Evolutionary conservation across 768 basidiomycete species (phyloP), one percentile per base, ranked within the genome.

Genomic region (Polyporus arcularius): DNA sequence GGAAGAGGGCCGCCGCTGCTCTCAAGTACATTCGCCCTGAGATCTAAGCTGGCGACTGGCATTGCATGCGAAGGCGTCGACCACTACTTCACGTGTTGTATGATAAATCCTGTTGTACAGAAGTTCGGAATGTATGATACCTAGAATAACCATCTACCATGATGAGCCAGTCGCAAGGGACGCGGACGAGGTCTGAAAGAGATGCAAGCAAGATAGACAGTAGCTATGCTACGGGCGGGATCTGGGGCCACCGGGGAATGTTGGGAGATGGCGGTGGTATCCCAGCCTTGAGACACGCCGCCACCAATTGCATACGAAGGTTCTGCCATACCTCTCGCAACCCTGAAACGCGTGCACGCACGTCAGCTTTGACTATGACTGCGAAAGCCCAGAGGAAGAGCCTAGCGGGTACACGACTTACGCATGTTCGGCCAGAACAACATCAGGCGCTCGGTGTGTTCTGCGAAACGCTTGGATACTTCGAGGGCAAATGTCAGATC

Each of bases 1-100:
- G 58, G 68, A 70, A 46, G 68, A 68, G 56, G 46, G 50, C 11
- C 7, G 35, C 35, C 35, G 35, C 35, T 6, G 35, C 35, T 6
- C 35, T 35, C 35, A 35, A 35, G 35, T 35, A 48, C 46, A 40
- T 52, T 68, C 43, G 51, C 60, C 11, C 42, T 65, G 35, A 35
- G 11, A 7, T 35, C 35, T 35, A 35, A 35, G 35, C 35, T 35
- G 35, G 35, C 11, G 7, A 11, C 11, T 35, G 7, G 35, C 35
- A 6, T 7, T 35, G 11, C 35, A 11, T 35, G 35, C 35, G 35
- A 11, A 35, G 35, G 35, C 35, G 35, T 35, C 35, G 35, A 3
- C 7, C 35, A 35, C 35, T 35, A 11, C 35, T 35, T 35, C 35
- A 35, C 35, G 35, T 35, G 35, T 35, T 35, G 35, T 35, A 35